phyloP scores from a whole-genome alignment of 805 yeast genomes.

The Candida endomychidarum region DNA sequence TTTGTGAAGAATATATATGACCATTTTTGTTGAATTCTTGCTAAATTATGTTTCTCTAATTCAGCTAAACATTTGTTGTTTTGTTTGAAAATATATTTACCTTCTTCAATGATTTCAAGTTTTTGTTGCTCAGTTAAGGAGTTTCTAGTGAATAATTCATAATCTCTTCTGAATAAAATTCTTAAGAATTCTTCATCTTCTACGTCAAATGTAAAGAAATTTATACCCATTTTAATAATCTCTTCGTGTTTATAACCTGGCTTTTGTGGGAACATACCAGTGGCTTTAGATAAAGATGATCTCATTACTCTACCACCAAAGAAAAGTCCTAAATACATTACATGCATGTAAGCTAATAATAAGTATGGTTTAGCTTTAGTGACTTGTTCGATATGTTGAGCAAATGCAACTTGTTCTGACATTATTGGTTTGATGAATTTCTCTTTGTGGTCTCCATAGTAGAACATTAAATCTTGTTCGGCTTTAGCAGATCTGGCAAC shows the following conservation, averaged over 20 bases:
- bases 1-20: constrained; percentile 53
- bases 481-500: constrained; percentile 60
- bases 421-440: constrained; percentile 60
- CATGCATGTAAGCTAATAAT: constrained; percentile 79
- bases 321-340: constrained; percentile 78
- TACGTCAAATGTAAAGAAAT: constrained; percentile 68
- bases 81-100: constrained; percentile 63
- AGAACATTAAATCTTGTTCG: constrained; percentile 63
- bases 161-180: constrained; percentile 67
- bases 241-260: constrained; percentile 66
- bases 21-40: constrained; percentile 54
- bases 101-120: constrained; percentile 64
- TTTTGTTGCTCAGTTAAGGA: constrained; percentile 70
- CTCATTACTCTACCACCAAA: constrained; percentile 82
- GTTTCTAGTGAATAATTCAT: constrained; percentile 74
- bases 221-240: constrained; percentile 60
- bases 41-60: constrained; percentile 63
- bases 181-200: constrained; percentile 67
- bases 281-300: constrained; percentile 61
- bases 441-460: constrained; percentile 53
- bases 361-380: constrained; percentile 66
- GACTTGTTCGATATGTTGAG: constrained; percentile 54
- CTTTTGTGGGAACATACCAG: constrained; percentile 74
- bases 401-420: constrained; percentile 61
- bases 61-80: constrained; percentile 62